These are phyloP conservation scores for Phaeosphaeriaceae sp. DNA, from an alignment of 2,329 filamentous ascomycete species.

Conservation along the genomic window DNA sequence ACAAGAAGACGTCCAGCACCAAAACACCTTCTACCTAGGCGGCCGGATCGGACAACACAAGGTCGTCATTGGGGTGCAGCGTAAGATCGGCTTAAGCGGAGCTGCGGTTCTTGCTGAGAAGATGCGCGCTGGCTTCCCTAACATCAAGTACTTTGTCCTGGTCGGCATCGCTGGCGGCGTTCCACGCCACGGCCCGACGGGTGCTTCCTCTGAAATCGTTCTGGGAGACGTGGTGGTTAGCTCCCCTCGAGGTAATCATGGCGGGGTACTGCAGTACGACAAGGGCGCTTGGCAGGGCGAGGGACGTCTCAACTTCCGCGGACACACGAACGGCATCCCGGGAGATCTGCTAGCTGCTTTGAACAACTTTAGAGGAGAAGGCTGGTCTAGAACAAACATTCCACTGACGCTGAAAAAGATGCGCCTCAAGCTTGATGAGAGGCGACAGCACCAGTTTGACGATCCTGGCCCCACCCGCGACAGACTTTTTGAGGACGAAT, in stretches of 20 bases:
- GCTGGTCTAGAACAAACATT: slow-evolving; percentile 14
- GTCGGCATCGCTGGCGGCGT: slow-evolving; percentile 32
- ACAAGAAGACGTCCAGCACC: slow-evolving; percentile 8
- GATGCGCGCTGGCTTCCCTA: slow-evolving; percentile 17
- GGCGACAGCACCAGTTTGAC: slow-evolving; percentile 9
- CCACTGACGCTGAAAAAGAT: slow-evolving; percentile 12
- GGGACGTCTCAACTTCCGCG: slow-evolving; percentile 16
- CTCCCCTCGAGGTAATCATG: slow-evolving; percentile 19
- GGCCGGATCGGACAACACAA: slow-evolving; percentile 18
- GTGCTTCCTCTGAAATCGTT: slow-evolving; percentile 19
- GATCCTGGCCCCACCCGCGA: slow-evolving; percentile 13
- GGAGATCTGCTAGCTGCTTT: slow-evolving; percentile 14
- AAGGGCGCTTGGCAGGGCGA: slow-evolving; percentile 18
- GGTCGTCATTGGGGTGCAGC: slow-evolving; percentile 14
- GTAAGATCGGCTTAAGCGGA: slow-evolving; percentile 3
- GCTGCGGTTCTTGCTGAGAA: slow-evolving; percentile 15
- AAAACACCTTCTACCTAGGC: slow-evolving; percentile 9
- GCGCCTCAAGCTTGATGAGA: slow-evolving; percentile 18
- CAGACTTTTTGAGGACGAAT: slow-evolving; percentile 14
- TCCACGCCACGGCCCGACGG: slow-evolving; percentile 18
- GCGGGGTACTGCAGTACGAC: slow-evolving; percentile 30
- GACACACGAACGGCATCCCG: slow-evolving; percentile 16
- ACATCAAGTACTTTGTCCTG: slow-evolving; percentile 20
- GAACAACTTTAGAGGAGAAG: slow-evolving; percentile 12
- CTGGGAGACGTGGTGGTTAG: slow-evolving; percentile 31